These are phyloP conservation scores for Eucalyptus pumila DNA, from an alignment of 345 rosid species.

Conservation along the genomic window DNA sequence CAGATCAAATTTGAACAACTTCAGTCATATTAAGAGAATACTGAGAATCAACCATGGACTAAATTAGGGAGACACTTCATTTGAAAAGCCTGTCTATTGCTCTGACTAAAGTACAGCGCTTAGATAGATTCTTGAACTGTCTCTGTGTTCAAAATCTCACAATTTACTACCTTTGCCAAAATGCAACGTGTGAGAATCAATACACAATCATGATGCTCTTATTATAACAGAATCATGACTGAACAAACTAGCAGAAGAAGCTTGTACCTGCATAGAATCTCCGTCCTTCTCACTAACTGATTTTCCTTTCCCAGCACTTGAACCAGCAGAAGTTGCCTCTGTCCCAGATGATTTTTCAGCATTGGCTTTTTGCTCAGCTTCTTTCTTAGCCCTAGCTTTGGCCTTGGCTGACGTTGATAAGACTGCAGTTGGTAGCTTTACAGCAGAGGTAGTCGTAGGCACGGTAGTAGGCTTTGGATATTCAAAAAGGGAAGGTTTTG, in stretches of 20 bases:
- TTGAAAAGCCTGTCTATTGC: not conserved
- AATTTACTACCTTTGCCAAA: not conserved
- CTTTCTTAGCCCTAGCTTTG: conserved; percentile 97
- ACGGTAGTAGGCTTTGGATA: conserved; percentile 92
- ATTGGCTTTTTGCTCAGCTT: conserved; percentile 80
- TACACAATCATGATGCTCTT: not conserved
- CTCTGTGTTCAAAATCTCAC: not conserved
- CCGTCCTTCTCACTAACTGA: conserved; percentile 63
- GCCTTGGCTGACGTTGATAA: conserved; percentile 97
- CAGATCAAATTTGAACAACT: not conserved
- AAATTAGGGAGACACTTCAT: not conserved
- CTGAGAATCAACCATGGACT: not conserved
- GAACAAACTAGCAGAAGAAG: not conserved
- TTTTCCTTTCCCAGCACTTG: conserved; percentile 60
- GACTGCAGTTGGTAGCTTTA: conserved; percentile 94
- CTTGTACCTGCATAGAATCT: conserved; percentile 87
- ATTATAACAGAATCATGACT: not conserved
- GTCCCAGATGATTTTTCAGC: conserved; percentile 52
- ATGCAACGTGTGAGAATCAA: not conserved
- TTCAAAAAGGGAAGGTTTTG: conserved; percentile 91
- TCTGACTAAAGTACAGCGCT: not conserved
- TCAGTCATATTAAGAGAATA: not conserved
- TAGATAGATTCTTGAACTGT: not conserved
- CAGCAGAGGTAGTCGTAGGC: conserved; percentile 70
- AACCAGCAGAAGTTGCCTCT: conserved; percentile 26